Conservation (phyloP, 305 asterid genomes). For the Fraxinus sp. region DNA sequence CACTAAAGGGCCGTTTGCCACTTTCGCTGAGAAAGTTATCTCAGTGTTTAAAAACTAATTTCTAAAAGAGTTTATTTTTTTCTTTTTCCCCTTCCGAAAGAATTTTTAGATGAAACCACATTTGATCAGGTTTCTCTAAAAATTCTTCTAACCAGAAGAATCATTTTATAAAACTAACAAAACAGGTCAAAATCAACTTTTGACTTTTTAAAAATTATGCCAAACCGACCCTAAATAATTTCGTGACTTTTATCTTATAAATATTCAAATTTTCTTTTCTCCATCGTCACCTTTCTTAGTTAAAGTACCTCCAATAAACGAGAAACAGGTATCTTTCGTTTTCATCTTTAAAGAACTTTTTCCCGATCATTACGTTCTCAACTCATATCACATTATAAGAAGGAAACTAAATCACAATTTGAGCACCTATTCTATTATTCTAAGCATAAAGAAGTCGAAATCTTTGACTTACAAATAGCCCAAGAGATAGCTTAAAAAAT, state of each 20-base stretch:
- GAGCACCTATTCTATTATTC: neutral
- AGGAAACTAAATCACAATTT: neutral
- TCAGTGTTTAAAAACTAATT: too few species aligned
- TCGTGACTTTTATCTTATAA: neutral
- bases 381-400: neutral
- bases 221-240: too few species aligned
- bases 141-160: neutral
- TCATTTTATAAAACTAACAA: too few species aligned
- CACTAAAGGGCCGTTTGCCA: neutral
- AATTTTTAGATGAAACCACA: too few species aligned
- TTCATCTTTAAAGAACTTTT: too few species aligned
- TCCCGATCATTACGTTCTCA: neutral
- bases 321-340: neutral
- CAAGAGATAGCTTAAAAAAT: neutral
- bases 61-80: too few species aligned
- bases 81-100: too few species aligned
- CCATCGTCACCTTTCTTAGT: neutral
- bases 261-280: neutral
- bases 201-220: too few species aligned
- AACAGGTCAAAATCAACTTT: neutral
- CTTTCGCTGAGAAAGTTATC: neutral
- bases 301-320: neutral
- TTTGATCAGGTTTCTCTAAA: too few species aligned
- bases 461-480: neutral
- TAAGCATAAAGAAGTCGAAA: neutral